Evolutionary conservation across 2,329 filamentous ascomycete species (phyloP), one percentile per base, ranked within the genome.

Genomic region (Penicillium sp.): DNA sequence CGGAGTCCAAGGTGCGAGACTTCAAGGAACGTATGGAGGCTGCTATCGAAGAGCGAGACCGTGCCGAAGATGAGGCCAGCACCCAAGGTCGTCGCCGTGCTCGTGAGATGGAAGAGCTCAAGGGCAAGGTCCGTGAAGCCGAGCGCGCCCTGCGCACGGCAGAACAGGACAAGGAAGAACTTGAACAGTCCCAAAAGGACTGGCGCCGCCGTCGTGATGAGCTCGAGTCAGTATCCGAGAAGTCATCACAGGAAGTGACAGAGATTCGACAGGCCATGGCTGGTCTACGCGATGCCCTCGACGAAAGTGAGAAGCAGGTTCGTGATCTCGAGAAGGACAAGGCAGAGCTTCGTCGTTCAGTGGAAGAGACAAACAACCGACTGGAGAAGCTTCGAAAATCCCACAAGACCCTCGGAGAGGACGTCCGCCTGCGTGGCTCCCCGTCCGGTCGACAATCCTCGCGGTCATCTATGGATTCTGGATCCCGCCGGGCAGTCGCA

Each of bases 11-110:
- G 69, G 85, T 96, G 19, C 87, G 91, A 29, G 93, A 97, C 63
- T 94, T 96, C 87, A 89, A 91, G 54, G 87, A 91, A 57, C 86
- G 89, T 2, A 88, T 97, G 82, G 93, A 97, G 69, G 82, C 90
- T 1, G 93, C 93, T 0, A 84, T 96, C n/a, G 93, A 97, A 72
- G 94, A 99, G 74, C 86, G 94, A 19, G 94, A 99, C 72, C 86
- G 91, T 2, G 88, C 92, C 2, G 93, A 99, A 75, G 93, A 97
- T 62, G 93, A 97, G 76, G 87, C 91, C 3, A 91, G 86, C 68
- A 89, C 87, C 0, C 82, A 90, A 49, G 89, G 89, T 13, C 84
- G 93, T 52, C 85, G 90, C 43, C 87, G 88, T 60, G 85, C 90
- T 7, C 83, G 93, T 48, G 94, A 97, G 78, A 81, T 91, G 3